phyloP scores from a whole-genome alignment of 140 eudicot species.

The Ambrosia hybrid region DNA sequence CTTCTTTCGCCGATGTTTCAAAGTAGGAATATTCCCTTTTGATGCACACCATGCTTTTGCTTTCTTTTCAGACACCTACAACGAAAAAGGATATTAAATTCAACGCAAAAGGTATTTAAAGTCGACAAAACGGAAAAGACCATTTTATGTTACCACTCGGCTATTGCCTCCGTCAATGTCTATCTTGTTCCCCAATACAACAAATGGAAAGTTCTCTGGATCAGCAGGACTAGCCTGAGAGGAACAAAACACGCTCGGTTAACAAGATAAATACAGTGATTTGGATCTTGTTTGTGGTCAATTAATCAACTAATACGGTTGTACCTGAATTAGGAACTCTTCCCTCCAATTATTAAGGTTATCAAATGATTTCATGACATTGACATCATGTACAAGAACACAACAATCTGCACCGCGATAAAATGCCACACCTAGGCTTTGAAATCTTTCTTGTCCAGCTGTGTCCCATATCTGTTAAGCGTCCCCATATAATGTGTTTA shows the following conservation, averaged over 20 bases:
- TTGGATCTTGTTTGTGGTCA: not conserved
- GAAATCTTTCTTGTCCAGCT: not conserved
- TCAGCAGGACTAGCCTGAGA: conserved; percentile 49
- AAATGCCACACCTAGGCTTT: conserved; percentile 44
- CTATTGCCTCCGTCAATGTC: conserved; percentile 64
- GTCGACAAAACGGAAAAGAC: not conserved
- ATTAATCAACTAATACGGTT: not conserved
- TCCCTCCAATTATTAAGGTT: conserved; percentile 52
- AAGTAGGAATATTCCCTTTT: conserved; percentile 49
- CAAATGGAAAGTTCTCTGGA: conserved; percentile 61
- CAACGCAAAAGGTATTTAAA: not conserved
- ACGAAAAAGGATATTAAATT: not conserved
- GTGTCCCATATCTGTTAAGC: conserved; percentile 26
- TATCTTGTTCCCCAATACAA: conserved; percentile 55
- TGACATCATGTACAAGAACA: conserved; percentile 55
- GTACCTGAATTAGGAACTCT: conserved; percentile 52
- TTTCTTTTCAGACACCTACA: conserved; percentile 53
- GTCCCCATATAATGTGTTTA: conserved; percentile 8
- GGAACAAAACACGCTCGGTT: not conserved
- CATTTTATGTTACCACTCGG: conserved; percentile 49
- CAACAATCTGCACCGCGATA: conserved; percentile 64
- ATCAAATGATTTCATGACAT: conserved; percentile 56
- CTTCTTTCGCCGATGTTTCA: conserved; percentile 59
- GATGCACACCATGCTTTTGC: conserved; percentile 56
- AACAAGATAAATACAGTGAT: not conserved